phyloP scores from a whole-genome alignment of 306 rosid genomes.

The Hippophae tibetana region DNA sequence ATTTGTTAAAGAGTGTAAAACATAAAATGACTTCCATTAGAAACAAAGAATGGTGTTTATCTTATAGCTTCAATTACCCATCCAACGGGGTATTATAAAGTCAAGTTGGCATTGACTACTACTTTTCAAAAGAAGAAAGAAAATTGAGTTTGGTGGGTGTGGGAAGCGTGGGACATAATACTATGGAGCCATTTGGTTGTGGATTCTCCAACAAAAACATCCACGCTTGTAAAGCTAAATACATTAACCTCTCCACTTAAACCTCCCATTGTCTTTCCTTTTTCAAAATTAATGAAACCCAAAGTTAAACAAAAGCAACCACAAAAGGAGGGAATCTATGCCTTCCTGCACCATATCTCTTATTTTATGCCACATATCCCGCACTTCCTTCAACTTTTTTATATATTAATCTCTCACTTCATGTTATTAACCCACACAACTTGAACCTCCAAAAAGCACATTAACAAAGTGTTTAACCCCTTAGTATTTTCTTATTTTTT shows the following conservation, averaged over 20 bases:
- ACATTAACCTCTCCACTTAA: slow-evolving; percentile 45
- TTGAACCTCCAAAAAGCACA: slow-evolving; percentile 1
- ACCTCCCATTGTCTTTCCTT: slow-evolving; percentile 17
- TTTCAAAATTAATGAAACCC: neutral
- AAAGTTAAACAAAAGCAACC: slow-evolving; percentile 25
- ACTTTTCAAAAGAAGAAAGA: too few species aligned
- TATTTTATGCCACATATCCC: slow-evolving; percentile 24
- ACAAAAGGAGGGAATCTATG: slow-evolving; percentile 41
- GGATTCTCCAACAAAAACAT: slow-evolving; percentile 83
- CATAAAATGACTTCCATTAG: too few species aligned
- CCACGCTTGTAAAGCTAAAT: slow-evolving; percentile 73
- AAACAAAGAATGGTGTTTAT: too few species aligned
- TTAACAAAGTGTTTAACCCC: slow-evolving; percentile 29
- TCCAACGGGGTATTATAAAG: too few species aligned
- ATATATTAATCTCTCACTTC: slow-evolving; percentile 13
- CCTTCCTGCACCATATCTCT: slow-evolving; percentile 7
- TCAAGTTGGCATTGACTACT: too few species aligned
- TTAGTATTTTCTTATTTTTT: neutral
- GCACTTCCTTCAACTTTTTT: slow-evolving; percentile 65
- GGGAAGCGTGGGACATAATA: slow-evolving; percentile 53
- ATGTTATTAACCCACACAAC: slow-evolving; percentile 18
- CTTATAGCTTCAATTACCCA: too few species aligned
- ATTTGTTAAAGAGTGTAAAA: too few species aligned
- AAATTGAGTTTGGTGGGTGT: slow-evolving; percentile 27
- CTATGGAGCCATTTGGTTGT: slow-evolving; percentile 90